Conservation (phyloP, 805 yeast genomes). For the Candida montana region DNA sequence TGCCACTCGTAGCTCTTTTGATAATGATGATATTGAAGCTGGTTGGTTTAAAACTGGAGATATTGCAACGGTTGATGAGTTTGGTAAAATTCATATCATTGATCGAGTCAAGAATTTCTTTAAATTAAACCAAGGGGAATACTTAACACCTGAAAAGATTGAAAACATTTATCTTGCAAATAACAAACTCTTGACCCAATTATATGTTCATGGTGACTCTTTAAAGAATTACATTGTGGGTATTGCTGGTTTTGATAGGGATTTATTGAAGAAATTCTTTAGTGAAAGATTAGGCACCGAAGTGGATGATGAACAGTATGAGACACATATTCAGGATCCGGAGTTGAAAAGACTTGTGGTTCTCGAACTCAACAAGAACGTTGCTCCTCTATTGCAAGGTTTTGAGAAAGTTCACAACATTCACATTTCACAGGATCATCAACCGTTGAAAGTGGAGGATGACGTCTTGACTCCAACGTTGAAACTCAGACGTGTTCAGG, state of each 20-base stretch:
- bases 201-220: slow-evolving; percentile 53
- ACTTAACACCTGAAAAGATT: slow-evolving; percentile 60
- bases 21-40: slow-evolving; percentile 33
- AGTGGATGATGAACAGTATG: slow-evolving; percentile 9
- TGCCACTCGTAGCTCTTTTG: slow-evolving; percentile 42
- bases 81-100: slow-evolving; percentile 39
- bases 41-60: slow-evolving; percentile 58
- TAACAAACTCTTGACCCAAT: slow-evolving; percentile 38
- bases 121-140: slow-evolving; percentile 53
- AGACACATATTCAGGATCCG: slow-evolving; percentile 13
- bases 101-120: slow-evolving; percentile 66
- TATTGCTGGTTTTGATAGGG: slow-evolving; percentile 49
- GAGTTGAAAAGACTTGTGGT: slow-evolving; percentile 28
- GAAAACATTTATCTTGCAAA: slow-evolving; percentile 48
- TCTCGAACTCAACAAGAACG: slow-evolving; percentile 34
- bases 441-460: slow-evolving; percentile 58
- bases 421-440: slow-evolving; percentile 30
- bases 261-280: slow-evolving; percentile 13
- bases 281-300: slow-evolving; percentile 8
- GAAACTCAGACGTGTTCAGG: slow-evolving; percentile 45
- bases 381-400: slow-evolving; percentile 41
- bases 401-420: slow-evolving; percentile 60
- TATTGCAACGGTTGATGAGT: slow-evolving; percentile 34
- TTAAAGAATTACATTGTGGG: slow-evolving; percentile 48
- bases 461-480: slow-evolving; percentile 66